phyloP scores from a whole-genome alignment of 495 filamentous ascomycete species.

The Penicillium cosmopolitanum region DNA sequence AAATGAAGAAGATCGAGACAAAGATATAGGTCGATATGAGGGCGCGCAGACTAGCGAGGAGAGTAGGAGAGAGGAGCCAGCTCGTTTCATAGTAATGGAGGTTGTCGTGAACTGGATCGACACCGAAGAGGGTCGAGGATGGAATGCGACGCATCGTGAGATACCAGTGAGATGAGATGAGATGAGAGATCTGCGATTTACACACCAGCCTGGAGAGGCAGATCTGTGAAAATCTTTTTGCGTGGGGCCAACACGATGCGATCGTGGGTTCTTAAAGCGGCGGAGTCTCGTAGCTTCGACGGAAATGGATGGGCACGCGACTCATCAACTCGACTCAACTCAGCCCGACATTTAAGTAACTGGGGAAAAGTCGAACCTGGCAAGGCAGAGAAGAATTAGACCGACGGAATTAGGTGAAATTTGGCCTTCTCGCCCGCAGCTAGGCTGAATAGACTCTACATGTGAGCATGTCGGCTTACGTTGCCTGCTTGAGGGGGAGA shows the following conservation, averaged over 20 bases:
- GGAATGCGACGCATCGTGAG: conserved; percentile 25
- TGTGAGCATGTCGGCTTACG: no score
- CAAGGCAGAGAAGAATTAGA: no score
- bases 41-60: conserved; percentile 61
- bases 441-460: no score
- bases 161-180: background rate
- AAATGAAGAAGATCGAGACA: conserved; percentile 67
- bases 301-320: background rate
- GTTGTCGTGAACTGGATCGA: conserved; percentile 53
- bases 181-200: background rate
- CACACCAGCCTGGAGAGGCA: background rate
- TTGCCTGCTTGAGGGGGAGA: no score
- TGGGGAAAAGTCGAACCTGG: no score
- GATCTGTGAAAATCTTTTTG: background rate
- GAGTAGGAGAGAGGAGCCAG: conserved; percentile 69
- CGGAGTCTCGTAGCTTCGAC: background rate
- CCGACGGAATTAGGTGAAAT: no score
- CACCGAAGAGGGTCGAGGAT: conserved; percentile 31
- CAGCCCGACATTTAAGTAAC: no score
- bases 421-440: no score
- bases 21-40: conserved; percentile 72
- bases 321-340: no score
- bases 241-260: background rate
- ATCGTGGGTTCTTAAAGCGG: background rate
- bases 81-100: conserved; percentile 72